Evolutionary conservation across 2,329 filamentous ascomycete species (phyloP).

Genomic region (Leptographium lundbergii): DNA sequence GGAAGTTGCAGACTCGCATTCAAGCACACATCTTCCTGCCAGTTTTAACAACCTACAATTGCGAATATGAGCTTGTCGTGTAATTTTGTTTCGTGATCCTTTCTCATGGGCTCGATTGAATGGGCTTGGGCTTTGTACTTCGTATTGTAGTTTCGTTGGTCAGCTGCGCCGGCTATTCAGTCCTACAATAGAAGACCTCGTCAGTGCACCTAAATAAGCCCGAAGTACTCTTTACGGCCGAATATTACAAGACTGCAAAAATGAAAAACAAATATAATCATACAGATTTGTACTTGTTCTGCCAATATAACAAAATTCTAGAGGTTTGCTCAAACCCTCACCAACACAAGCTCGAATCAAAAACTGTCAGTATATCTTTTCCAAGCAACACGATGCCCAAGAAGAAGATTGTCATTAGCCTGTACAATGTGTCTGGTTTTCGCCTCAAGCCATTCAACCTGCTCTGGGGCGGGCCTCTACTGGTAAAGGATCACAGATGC

Average conservation of each 20-base stretch:
- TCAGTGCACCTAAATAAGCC: neutral
- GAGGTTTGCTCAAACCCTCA: neutral
- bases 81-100: neutral
- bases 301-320: neutral
- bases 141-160: neutral
- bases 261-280: neutral
- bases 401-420: neutral
- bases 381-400: neutral
- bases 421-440: neutral
- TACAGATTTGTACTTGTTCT: neutral
- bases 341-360: neutral
- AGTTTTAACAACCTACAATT: too few species aligned
- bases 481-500: neutral
- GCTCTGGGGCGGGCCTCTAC: slow-evolving; percentile 3
- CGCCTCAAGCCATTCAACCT: slow-evolving; percentile 1
- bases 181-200: neutral
- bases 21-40: neutral
- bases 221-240: neutral
- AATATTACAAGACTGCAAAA: neutral
- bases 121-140: neutral
- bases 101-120: neutral
- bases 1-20: neutral
- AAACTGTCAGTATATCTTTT: neutral
- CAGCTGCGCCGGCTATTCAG: neutral
- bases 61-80: neutral